Evolutionary conservation across 163 green algal genomes (phyloP).

Genomic region (Scenedesmus sp.): DNA sequence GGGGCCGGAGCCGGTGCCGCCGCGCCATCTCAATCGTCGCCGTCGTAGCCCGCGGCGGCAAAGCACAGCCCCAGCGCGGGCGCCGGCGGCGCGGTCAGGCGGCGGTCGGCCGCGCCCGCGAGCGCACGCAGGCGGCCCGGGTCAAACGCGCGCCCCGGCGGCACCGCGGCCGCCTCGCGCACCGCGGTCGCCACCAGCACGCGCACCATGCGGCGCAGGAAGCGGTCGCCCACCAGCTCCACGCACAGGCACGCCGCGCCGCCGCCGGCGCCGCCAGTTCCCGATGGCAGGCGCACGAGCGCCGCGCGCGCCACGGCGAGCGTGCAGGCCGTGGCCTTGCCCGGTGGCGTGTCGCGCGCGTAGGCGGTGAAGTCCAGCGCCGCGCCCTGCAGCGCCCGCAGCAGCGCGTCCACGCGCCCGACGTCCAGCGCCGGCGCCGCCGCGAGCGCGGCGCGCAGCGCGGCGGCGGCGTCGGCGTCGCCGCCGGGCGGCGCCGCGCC

Average conservation of each 20-base stretch:
- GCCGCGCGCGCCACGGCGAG: slow-evolving; percentile 31
- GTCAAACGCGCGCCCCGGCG: too few species aligned
- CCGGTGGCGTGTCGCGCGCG: slow-evolving; percentile 14
- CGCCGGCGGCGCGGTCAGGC: slow-evolving; percentile 45
- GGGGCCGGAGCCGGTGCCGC: too few species aligned
- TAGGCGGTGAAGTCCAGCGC: slow-evolving; percentile 11
- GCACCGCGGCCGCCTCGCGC: neutral
- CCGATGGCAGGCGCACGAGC: neutral
- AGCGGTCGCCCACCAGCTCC: slow-evolving; percentile 69
- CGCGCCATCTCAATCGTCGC: too few species aligned
- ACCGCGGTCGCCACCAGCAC: slow-evolving; percentile 61
- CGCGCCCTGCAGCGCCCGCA: slow-evolving; percentile 51
- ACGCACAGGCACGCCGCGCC: slow-evolving; percentile 47
- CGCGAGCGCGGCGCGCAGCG: too few species aligned
- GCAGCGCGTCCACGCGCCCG: slow-evolving; percentile 47
- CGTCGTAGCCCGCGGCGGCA: slow-evolving; percentile 58
- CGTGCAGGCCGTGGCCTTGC: slow-evolving; percentile 14
- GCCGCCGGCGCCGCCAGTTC: neutral
- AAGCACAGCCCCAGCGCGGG: slow-evolving; percentile 65
- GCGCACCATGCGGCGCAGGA: slow-evolving; percentile 60
- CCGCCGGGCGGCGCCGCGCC: too few species aligned
- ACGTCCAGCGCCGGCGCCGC: neutral
- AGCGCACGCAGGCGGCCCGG: neutral
- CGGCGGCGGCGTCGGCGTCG: too few species aligned
- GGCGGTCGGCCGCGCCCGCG: slow-evolving; percentile 18